These are phyloP conservation scores for Fusarium camptoceras DNA, from an alignment of 2,329 filamentous ascomycete species.

Conservation along the genomic window DNA sequence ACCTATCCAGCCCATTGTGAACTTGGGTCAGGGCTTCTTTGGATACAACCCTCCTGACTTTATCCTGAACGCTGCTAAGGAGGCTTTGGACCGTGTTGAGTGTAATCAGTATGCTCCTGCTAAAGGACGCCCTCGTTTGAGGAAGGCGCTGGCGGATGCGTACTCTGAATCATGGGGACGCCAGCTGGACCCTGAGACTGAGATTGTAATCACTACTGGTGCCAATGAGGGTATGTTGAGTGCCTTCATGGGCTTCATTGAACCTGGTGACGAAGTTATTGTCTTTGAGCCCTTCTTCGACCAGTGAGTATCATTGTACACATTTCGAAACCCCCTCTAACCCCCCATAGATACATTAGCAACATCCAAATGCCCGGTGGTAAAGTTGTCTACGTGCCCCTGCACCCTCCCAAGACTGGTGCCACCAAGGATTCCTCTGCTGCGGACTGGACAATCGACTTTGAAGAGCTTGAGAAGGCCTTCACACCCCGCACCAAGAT, in stretches of 20 bases:
- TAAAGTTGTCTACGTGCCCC: constrained; percentile 93
- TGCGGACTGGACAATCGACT: constrained; percentile 88
- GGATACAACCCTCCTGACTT: constrained; percentile 95
- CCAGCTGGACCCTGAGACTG: constrained; percentile 85
- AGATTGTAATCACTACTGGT: constrained; percentile 93
- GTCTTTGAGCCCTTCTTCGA: constrained; percentile 99
- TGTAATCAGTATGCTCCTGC: constrained; percentile 99
- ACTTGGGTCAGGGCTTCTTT: constrained; percentile 78
- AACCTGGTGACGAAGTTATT: constrained; percentile 94
- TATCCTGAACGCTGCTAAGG: constrained; percentile 90
- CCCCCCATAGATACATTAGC: constrained; percentile 72
- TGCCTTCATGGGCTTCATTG: constrained; percentile 97
- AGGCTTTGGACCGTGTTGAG: constrained; percentile 88
- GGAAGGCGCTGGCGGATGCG: constrained; percentile 91
- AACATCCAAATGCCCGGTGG: constrained; percentile 99
- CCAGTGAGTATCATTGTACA: constrained; percentile 65
- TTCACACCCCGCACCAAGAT: constrained; percentile 93
- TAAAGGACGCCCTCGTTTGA: constrained; percentile 89
- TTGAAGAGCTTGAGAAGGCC: constrained; percentile 81
- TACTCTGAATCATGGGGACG: constrained; percentile 92
- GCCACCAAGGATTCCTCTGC: constrained; percentile 84
- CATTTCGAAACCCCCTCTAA: not conserved
- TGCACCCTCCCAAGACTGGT: constrained; percentile 87
- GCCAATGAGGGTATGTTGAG: constrained; percentile 95
- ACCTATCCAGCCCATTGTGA: constrained; percentile 72